phyloP scores from a whole-genome alignment of 352 stramenopile species.

The Pythium grandisporangium region DNA sequence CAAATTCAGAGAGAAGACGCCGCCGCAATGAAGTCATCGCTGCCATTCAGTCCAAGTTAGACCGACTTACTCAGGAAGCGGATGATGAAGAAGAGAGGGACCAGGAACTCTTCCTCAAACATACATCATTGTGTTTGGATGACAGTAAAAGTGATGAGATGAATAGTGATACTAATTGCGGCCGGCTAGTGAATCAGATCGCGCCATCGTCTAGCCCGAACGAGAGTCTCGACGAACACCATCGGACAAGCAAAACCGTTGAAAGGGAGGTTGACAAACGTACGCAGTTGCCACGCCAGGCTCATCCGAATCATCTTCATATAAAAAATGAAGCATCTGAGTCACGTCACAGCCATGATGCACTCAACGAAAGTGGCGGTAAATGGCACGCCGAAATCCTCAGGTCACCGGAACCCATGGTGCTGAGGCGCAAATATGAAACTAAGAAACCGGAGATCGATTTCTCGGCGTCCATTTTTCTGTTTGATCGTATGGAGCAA shows the following conservation, averaged over 20 bases:
- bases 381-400: slow-evolving; percentile 7
- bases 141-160: no score
- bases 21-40: slow-evolving; percentile 24
- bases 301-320: no score
- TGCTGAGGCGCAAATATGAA: slow-evolving; percentile 4
- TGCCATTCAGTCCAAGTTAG: slow-evolving; percentile 39
- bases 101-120: slow-evolving; percentile 25
- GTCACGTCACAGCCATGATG: no score
- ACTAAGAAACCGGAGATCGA: slow-evolving; percentile 9
- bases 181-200: no score
- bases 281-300: no score
- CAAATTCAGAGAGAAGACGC: no score
- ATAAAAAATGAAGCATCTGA: no score
- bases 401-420: slow-evolving; percentile 14
- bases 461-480: slow-evolving; percentile 17
- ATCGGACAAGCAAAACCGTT: no score
- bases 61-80: slow-evolving; percentile 28
- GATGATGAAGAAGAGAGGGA: slow-evolving; percentile 20
- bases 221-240: no score
- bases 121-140: slow-evolving; percentile 29
- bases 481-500: slow-evolving; percentile 5
- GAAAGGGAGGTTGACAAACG: no score
- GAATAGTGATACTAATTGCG: no score
- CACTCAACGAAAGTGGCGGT: neutral
- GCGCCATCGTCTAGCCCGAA: no score